A percentile compares a stretch with the other conserved stretches of the same genome.
Evolutionary conservation across 2,329 filamentous ascomycete species (phyloP).

Genomic region (Nemania sp.): DNA sequence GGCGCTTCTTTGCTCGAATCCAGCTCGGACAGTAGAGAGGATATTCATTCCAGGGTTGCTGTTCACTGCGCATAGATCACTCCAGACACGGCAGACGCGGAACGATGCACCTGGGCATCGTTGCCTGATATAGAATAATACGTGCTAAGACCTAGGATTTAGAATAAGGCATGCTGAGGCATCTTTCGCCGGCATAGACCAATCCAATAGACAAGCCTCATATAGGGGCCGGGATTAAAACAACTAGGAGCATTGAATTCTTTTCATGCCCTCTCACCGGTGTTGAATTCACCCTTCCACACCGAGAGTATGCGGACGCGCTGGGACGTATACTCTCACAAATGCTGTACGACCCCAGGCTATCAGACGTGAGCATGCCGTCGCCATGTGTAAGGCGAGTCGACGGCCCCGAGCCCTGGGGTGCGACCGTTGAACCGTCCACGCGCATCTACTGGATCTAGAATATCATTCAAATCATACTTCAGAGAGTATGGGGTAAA

Average conservation of each 20-base stretch:
- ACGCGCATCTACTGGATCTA: slow-evolving; percentile 13
- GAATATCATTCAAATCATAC: slow-evolving; percentile 4
- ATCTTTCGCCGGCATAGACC: slow-evolving; percentile 7
- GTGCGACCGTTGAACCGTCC: slow-evolving; percentile 14
- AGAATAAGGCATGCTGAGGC: neutral
- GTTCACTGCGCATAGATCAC: slow-evolving; percentile 18
- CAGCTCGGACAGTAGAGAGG: neutral
- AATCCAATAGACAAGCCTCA: slow-evolving; percentile 15
- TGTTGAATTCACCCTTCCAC: neutral
- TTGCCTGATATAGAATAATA: slow-evolving; percentile 20
- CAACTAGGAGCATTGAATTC: slow-evolving; percentile 3
- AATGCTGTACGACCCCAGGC: slow-evolving; percentile 4
- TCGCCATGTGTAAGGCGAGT: slow-evolving; percentile 17
- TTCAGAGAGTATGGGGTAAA: slow-evolving; percentile 6
- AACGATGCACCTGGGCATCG: slow-evolving; percentile 13
- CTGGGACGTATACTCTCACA: slow-evolving; percentile 12
- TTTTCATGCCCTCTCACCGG: slow-evolving; percentile 20
- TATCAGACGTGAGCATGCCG: slow-evolving; percentile 1
- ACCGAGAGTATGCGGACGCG: slow-evolving; percentile 7
- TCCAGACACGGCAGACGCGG: slow-evolving; percentile 24
- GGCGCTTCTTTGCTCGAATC: slow-evolving; percentile 8
- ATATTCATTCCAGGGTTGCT: slow-evolving; percentile 5
- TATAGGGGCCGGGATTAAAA: slow-evolving; percentile 18
- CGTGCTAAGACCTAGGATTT: slow-evolving; percentile 15
- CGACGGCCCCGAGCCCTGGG: slow-evolving; percentile 11